A percentile compares a stretch with the other conserved stretches of the same genome.
phyloP scores from a whole-genome alignment of 257 asterid genomes.

The Apocynum venetum region DNA sequence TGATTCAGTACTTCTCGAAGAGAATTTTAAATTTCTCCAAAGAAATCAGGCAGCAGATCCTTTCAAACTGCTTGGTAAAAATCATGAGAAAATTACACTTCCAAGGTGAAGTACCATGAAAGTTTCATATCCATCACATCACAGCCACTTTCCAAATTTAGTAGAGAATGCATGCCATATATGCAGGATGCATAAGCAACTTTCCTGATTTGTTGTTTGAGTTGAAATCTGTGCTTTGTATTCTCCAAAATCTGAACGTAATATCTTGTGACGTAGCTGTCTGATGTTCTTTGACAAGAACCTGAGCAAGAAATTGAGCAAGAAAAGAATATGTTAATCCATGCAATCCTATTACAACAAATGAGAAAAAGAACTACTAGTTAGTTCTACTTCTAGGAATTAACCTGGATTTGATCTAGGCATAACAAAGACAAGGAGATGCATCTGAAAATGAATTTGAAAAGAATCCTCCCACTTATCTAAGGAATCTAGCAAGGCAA shows the following conservation, averaged over 20 bases:
- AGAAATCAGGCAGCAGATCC: not conserved
- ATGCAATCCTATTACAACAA: not conserved
- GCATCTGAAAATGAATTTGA: not conserved
- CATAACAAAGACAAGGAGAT: not conserved
- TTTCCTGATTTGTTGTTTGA: not conserved
- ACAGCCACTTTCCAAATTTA: not conserved
- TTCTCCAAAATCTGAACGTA: not conserved
- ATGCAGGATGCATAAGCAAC: not conserved
- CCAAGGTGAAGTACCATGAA: not conserved
- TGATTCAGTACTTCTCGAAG: not conserved
- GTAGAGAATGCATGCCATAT: not conserved
- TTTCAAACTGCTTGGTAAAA: not conserved
- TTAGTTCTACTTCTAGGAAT: not conserved
- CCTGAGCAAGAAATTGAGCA: not conserved
- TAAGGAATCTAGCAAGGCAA: slow-evolving; percentile 12
- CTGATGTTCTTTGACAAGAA: slow-evolving; percentile 2
- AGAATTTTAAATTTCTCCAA: not conserved
- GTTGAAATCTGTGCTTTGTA: not conserved
- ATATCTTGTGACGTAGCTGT: slow-evolving; percentile 2
- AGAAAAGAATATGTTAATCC: not conserved
- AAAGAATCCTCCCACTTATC: not conserved
- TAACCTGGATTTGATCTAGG: not conserved
- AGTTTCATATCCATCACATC: slow-evolving; percentile 3
- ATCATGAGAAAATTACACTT: not conserved
- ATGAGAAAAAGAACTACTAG: not conserved